phyloP scores from a whole-genome alignment of 495 filamentous ascomycete genomes.

The Sordaria brevicollis region DNA sequence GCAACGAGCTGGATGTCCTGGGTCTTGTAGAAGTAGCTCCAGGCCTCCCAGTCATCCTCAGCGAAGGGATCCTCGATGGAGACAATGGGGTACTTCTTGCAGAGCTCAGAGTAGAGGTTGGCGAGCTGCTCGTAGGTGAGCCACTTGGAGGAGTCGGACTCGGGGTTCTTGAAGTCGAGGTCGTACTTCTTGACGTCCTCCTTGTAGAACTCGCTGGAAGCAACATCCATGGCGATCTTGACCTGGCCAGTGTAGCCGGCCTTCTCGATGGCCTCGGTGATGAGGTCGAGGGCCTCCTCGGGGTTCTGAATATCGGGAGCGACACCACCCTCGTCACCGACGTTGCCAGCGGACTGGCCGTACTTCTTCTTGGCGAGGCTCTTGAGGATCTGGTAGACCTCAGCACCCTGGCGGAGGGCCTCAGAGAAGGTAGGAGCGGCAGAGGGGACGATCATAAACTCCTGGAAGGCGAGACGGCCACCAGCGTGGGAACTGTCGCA shows the following conservation, averaged over 20 bases:
- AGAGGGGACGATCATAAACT: slow-evolving; percentile 99
- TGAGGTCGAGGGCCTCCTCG: slow-evolving; percentile 94
- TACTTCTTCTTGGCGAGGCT: slow-evolving; percentile 97
- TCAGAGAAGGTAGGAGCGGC: slow-evolving; percentile 80
- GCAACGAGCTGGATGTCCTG: slow-evolving; percentile 97
- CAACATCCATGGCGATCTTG: slow-evolving; percentile 98
- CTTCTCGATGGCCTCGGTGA: slow-evolving; percentile 85
- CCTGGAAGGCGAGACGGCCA: slow-evolving; percentile 98
- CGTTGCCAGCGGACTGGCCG: slow-evolving; percentile 95
- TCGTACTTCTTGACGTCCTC: slow-evolving; percentile 96
- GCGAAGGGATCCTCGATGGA: slow-evolving; percentile 62
- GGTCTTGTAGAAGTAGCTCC: slow-evolving; percentile 99
- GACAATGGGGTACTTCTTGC: slow-evolving; percentile 95
- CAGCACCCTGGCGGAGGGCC: slow-evolving; percentile 87
- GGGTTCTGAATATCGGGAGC: slow-evolving; percentile 97
- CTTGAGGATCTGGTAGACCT: slow-evolving; percentile 99
- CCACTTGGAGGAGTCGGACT: slow-evolving; percentile 91
- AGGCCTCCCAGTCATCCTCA: slow-evolving; percentile 85
- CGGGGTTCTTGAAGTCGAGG: slow-evolving; percentile 98
- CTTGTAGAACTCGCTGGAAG: slow-evolving; percentile 99
- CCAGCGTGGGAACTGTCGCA: slow-evolving; percentile 74
- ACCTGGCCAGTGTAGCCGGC: slow-evolving; percentile 92
- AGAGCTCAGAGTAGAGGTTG: slow-evolving; percentile 79
- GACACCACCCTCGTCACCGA: slow-evolving; percentile 99
- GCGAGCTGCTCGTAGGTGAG: slow-evolving; percentile 97